Conservation (phyloP, 305 asterid genomes). For the Fraxinus paxiana region DNA sequence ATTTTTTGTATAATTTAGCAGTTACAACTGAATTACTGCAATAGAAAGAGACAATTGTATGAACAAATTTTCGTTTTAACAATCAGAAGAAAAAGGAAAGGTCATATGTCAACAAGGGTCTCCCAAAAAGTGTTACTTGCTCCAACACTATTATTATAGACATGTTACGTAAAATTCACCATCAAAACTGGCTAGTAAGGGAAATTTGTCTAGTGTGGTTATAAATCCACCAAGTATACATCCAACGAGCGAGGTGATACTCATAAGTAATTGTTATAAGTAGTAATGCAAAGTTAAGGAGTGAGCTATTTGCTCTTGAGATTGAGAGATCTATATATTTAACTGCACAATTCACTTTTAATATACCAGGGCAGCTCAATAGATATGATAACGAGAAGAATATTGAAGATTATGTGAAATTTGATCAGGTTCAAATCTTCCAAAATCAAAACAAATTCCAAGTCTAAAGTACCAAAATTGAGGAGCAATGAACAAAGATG, state of each 20-base stretch:
- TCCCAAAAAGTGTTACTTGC: not conserved
- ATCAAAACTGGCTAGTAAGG: not conserved
- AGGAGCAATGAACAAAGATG: conserved; percentile 10
- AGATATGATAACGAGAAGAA: not conserved
- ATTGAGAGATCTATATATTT: not conserved
- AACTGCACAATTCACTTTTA: not conserved
- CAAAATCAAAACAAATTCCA: not conserved
- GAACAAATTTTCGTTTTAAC: not conserved
- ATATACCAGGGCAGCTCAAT: not conserved
- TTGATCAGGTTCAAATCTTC: not conserved
- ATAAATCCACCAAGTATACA: not conserved
- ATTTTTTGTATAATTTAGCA: not conserved
- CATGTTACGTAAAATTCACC: not conserved
- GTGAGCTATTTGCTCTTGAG: not conserved
- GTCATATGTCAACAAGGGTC: not conserved
- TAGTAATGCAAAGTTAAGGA: not conserved
- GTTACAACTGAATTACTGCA: not conserved
- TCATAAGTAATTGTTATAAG: not conserved
- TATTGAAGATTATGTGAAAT: not conserved
- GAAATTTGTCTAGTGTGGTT: not conserved
- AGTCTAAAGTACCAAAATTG: conserved; percentile 7
- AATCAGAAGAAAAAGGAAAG: not conserved
- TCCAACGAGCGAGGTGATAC: not conserved
- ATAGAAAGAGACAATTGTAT: not conserved
- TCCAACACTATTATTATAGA: not conserved